These are phyloP conservation scores for Erythrophleum ivorense DNA, from an alignment of 331 rosid genomes.

Conservation along the genomic window DNA sequence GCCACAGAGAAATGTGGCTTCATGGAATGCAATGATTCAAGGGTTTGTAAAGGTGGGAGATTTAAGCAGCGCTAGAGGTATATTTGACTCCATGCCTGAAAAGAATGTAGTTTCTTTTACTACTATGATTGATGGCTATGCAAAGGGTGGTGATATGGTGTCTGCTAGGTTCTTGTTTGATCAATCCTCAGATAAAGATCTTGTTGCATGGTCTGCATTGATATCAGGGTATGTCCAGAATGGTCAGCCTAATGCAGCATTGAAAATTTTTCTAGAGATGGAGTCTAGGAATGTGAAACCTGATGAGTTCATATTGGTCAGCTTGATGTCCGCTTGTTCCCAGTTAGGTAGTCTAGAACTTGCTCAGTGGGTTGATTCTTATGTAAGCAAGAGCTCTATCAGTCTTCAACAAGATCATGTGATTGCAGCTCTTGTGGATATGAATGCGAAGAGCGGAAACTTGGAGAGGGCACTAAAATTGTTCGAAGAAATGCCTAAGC, in stretches of 20 bases:
- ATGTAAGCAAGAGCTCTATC: slow-evolving; percentile 47
- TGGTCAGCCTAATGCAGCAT: slow-evolving; percentile 64
- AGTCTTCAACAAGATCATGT: slow-evolving; percentile 62
- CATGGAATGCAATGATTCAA: slow-evolving; percentile 63
- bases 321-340: slow-evolving; percentile 87
- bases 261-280: slow-evolving; percentile 69
- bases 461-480: slow-evolving; percentile 65
- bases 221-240: slow-evolving; percentile 80
- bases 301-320: slow-evolving; percentile 69
- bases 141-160: slow-evolving; percentile 73
- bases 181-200: slow-evolving; percentile 53
- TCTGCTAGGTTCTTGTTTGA: slow-evolving; percentile 72
- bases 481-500: slow-evolving; percentile 59
- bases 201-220: slow-evolving; percentile 79
- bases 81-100: slow-evolving; percentile 75
- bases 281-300: slow-evolving; percentile 58
- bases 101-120: slow-evolving; percentile 75
- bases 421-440: slow-evolving; percentile 71
- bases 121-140: slow-evolving; percentile 84
- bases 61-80: slow-evolving; percentile 55
- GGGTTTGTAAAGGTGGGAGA: slow-evolving; percentile 69
- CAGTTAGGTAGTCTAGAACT: slow-evolving; percentile 63
- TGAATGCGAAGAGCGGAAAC: slow-evolving; percentile 93
- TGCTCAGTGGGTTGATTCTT: slow-evolving; percentile 76
- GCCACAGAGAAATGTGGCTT: slow-evolving; percentile 65